Evolutionary conservation across 2,329 filamentous ascomycete genomes (phyloP).

Genomic region (Ascocoryne sarcoides): DNA sequence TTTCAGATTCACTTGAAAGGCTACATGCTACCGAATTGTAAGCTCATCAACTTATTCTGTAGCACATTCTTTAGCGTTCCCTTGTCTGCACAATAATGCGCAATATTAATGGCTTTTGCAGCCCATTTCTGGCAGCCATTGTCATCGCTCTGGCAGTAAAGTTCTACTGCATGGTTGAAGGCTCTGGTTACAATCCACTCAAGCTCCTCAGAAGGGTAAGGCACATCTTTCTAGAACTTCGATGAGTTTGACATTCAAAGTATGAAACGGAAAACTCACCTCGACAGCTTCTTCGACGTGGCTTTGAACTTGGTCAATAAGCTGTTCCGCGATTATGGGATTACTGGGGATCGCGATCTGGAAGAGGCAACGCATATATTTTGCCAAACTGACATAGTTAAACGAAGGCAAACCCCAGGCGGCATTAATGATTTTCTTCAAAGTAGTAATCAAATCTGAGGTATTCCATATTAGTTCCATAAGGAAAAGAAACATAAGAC

Average conservation of each 20-base stretch:
- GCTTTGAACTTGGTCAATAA: slow-evolving; percentile 54
- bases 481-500: not conserved
- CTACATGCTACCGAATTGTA: slow-evolving; percentile 26
- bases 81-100: slow-evolving; percentile 23
- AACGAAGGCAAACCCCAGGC: slow-evolving; percentile 47
- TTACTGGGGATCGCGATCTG: slow-evolving; percentile 53
- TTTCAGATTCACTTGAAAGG: too few relatives aligned
- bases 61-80: slow-evolving; percentile 22
- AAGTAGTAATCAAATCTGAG: slow-evolving; percentile 30
- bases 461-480: slow-evolving; percentile 32
- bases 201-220: slow-evolving; percentile 58
- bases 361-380: slow-evolving; percentile 73
- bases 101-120: slow-evolving; percentile 27
- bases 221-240: slow-evolving; percentile 30
- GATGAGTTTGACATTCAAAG: not conserved
- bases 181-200: slow-evolving; percentile 65
- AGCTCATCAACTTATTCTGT: slow-evolving; percentile 21
- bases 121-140: slow-evolving; percentile 40
- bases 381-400: slow-evolving; percentile 52
- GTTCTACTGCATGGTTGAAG: slow-evolving; percentile 64
- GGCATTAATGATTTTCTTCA: slow-evolving; percentile 62
- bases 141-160: slow-evolving; percentile 48
- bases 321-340: slow-evolving; percentile 41
- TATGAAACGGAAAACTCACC: slow-evolving; percentile 29
- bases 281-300: slow-evolving; percentile 43